Base-by-base conservation (phyloP, 2,329 filamentous ascomycete genomes). In the Xylariaceae sp. region DNA sequence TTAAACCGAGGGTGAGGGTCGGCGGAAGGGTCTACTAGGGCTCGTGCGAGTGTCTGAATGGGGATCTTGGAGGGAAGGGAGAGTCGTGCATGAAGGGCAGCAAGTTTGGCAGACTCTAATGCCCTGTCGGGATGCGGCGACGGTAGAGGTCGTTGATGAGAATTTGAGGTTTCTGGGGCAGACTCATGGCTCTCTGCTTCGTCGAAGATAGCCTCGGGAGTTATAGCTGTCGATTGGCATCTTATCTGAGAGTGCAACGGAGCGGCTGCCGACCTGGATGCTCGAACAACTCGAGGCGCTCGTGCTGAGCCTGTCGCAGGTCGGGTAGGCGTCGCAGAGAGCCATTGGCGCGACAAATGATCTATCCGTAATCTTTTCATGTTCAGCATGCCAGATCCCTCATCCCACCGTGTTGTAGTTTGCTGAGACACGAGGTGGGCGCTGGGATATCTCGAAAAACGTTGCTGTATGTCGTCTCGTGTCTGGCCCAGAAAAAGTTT, bases 11-110 rank as follows among this genome's bases (percentile, higher is more conserved):
- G 77, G 72, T 91, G 84, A 10, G 82, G 71, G 71, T 97, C 93
- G 56, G 93, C 93, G 16, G 92, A 92, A 26, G 86, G 78, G 72
- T 96, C 89, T 66, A 97, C 83, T 58, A 99, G 85, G 48, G 91
- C 85, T 57, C 93, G 85, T 57, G 91, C 92, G 61, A 99, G 84
- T 4, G 90, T 93, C 76, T 94, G 82, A 55, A 96, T 75, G 29
- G 94, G 93, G 59, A 97, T 82, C 74, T 88, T 89, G 58, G 83
- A 81, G 20, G 92, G 87, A 51, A 99, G 85, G 33, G 85, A 85
- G 57, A 99, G 83, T 72, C 94, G 89, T 65, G 92, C 91, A 73
- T 97, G 92, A 39, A 99, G 84, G 61, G 94, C 92, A 60, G 92
- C 86, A 64, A 99, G 88, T 78, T 97, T 97, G 58, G 92, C 87